Evolutionary conservation across 75 land plant genomes (phyloP), one percentile per base, ranked within the genome.

Genomic region (Adiantum capillusveneris): DNA sequence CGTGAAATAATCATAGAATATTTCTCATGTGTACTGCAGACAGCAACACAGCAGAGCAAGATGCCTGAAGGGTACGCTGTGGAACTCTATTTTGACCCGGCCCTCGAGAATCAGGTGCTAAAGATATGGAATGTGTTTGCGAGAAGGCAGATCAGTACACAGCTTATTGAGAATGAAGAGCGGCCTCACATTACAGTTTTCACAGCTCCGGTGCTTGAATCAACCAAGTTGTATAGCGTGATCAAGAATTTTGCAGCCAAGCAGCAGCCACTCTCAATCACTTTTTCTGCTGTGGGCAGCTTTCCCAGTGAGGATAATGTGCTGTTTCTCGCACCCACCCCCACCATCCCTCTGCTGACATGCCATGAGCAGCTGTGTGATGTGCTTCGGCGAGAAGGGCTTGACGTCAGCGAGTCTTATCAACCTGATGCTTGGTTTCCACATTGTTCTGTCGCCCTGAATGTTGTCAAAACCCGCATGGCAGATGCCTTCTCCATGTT

Each of bases 81-180:
- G 30, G 92, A 84, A 75, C 89, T 87, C 24, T 84, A 87, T 73
- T 87, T 87, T 65, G 92, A 87, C 56, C 83, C 92, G 0, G 92
- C 92, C 0, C 77, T 87, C 16, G 92, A 87, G 52, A 87, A 87
- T 64, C 92, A 87, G 43, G 82, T 87, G 12, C 61, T 87, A 26
- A 84, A 87, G 49, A 76, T 84, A 11, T 87, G 92, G 92, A 87
- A 87, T 53, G 80, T 76, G 44, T 60, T 87, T 17, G 88, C 92
- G 43, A 78, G 92, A 54, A 72, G 92, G 28, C 88, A 87, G 65
- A 81, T 87, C 81, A 81, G 75, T 62, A 75, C 92, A n/a, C 88
- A 75, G 43, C 68, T 87, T 18, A 87, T 87, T 21, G 85, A 84
- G 20, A 81, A 80, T 25, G 81, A 77, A 36, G 76, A 84, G 12